Base-by-base conservation (phyloP, 345 rosid species). In the Microthlaspi erraticum region DNA sequence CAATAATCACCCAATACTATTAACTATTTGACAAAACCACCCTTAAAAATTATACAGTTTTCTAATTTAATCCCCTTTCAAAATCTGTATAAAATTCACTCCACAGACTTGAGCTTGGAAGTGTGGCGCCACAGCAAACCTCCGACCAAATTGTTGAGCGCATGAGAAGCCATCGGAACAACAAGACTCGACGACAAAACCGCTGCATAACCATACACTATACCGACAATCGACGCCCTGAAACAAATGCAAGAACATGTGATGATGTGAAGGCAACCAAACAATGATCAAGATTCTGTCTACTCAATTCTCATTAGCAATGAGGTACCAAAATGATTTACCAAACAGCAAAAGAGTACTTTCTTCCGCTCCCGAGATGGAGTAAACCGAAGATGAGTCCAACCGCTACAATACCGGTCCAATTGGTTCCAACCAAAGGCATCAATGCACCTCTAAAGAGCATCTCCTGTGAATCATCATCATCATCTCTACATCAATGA, bases 201-300 rank as follows among this genome's bases (percentile, higher is more conserved):
- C 11, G 93, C 77, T 10, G 95, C 87, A 39, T 81, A 91, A 55
- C 96, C 93, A 42, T 89, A 94, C 5, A 77, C 68, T 44, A 85
- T 55, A 46, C 97, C 97, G 0, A 89, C 99, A 69, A 88, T 80
- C 13, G 93, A 88, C 26, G 93, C 97, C 99, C 97, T 94, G 82
- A 51, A 2, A 34, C 11, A 26, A 23, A 36, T 23, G 19, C 57
- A 61, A 29, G 53, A 71, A 60, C 50, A 38, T 29, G 29, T 49
- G 9, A 32, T n/a, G n/a, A n/a, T n/a, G n/a, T n/a, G n/a, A 39
- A 33, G 1, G n/a, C 2, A 64, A 3, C 6, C 19, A 49, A 18
- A 26, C 41, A 32, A 39, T 26, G 38, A 17, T 20, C 26, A 61
- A 66, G 61, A 66, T 42, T 43, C 1, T 0, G 19, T 41, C 33